Evolutionary conservation across 441 rosid species (phyloP), one percentile per base, ranked within the genome.

Genomic region (Pelargonium hybrid): DNA sequence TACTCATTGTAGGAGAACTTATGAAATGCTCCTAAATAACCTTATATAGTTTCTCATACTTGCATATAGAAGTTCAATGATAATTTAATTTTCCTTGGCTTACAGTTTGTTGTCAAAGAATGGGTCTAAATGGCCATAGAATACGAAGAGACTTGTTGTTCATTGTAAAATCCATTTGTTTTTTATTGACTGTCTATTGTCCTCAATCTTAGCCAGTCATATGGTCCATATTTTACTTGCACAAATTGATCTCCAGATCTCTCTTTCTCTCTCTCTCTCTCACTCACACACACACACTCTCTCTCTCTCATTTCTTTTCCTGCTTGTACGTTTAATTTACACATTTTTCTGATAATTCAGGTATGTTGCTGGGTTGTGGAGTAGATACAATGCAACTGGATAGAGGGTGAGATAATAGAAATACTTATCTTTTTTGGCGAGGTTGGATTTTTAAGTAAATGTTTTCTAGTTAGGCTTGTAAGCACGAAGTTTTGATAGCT

Each of bases 291-390:
- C 26, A 23, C 26, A 23, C 2, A 23, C 0, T n/a, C n/a, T 17
- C 0, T 1, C 64, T 23, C 64, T 8, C 14, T 8, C 64, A 9
- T 20, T 57, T 57, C 63, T 11, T 9, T 59, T 21, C 64, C 5
- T 13, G 10, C 23, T 4, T 61, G 65, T 61, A 6, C 65, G 25
- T 61, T 34, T 61, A 61, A 61, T 61, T 61, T 23, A 5, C 2
- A 25, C 0, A 3, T 61, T 61, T 61, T 23, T 6, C 34, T 11
- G 9, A 25, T 61, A 15, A 11, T 61, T 59, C 17, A 61, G 65
- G 65, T 61, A 25, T 61, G 65, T 34, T 61, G 34, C 65, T n/a
- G 65, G 65, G 39, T 61, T 61, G 65, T 61, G 39, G 37, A 61
- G 65, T 61, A 61, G 25, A 61, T 61, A 26, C 37, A 61, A 25